Conservation (phyloP, 164 flowering plant species). For the Kalanchoe fedtschenkoi region DNA sequence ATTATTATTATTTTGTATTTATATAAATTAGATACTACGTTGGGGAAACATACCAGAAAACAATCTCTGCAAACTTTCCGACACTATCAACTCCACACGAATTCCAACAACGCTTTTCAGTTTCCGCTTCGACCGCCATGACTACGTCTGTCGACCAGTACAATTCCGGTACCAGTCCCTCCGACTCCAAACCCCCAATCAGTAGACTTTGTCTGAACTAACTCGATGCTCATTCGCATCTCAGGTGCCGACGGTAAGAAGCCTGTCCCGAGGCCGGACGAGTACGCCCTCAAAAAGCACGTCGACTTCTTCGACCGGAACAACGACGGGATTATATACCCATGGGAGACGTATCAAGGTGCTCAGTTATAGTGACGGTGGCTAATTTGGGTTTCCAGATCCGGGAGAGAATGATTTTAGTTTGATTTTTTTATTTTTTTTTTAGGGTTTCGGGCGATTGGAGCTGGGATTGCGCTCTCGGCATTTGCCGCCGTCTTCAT, state of each 20-base stretch:
- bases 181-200: background rate
- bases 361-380: background rate
- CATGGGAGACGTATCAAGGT: conserved; percentile 8
- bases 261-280: background rate
- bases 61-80: too few relatives aligned
- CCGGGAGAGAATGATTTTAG: background rate
- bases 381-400: background rate
- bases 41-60: background rate
- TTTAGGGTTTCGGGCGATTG: conserved; percentile 6
- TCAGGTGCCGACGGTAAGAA: background rate
- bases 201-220: background rate
- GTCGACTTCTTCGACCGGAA: conserved; percentile 7
- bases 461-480: background rate
- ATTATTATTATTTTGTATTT: too few relatives aligned
- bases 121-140: background rate
- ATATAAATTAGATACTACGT: too few relatives aligned
- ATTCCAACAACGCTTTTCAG: too few relatives aligned
- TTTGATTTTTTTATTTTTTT: background rate
- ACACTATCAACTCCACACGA: too few relatives aligned
- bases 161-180: background rate
- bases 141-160: background rate
- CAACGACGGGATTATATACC: conserved; percentile 5
- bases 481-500: background rate
- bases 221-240: background rate
- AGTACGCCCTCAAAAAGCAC: conserved; percentile 6